phyloP scores from a whole-genome alignment of 1,284 basidiomycete species.

The Chalciporus sp. region DNA sequence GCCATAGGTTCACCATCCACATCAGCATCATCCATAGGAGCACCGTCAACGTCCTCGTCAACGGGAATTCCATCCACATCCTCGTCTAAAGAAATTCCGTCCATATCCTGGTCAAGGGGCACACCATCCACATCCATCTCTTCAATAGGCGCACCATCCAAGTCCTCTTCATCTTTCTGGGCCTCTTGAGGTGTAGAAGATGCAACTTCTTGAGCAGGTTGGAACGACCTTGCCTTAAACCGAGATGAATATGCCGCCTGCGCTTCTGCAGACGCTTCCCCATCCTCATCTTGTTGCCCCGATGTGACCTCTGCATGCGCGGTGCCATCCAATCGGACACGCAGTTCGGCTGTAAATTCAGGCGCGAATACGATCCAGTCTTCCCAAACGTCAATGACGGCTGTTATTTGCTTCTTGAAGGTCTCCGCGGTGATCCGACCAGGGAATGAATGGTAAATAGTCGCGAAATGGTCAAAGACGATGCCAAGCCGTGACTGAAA shows the following conservation, averaged over 20 bases:
- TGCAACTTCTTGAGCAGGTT: conserved; percentile 55
- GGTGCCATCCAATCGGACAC: conserved; percentile 70
- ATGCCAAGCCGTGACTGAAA: conserved; percentile 86
- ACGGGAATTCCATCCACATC: conserved; percentile 37
- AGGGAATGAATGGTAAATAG: conserved; percentile 89
- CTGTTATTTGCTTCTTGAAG: conserved; percentile 87
- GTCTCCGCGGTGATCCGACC: conserved; percentile 92
- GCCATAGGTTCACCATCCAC: conserved; percentile 36
- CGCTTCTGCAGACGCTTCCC: conserved; percentile 34
- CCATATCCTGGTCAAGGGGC: conserved; percentile 48
- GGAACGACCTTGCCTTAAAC: conserved; percentile 81
- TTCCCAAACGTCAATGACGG: conserved; percentile 92
- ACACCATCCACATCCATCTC: conserved; percentile 41
- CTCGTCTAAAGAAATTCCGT: conserved; percentile 40
- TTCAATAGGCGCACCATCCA: conserved; percentile 41
- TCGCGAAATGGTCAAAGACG: conserved; percentile 93
- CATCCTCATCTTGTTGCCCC: conserved; percentile 34
- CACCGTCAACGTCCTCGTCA: conserved; percentile 38
- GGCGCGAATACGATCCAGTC: conserved; percentile 93
- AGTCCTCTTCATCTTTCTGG: conserved; percentile 42
- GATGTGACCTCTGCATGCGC: conserved; percentile 34
- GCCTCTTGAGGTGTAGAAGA: conserved; percentile 35
- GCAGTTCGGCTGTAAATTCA: conserved; percentile 75
- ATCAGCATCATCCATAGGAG: conserved; percentile 29
- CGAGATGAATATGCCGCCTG: conserved; percentile 48